phyloP scores from a whole-genome alignment of 1,284 basidiomycete species.

The Sutorius eximius region DNA sequence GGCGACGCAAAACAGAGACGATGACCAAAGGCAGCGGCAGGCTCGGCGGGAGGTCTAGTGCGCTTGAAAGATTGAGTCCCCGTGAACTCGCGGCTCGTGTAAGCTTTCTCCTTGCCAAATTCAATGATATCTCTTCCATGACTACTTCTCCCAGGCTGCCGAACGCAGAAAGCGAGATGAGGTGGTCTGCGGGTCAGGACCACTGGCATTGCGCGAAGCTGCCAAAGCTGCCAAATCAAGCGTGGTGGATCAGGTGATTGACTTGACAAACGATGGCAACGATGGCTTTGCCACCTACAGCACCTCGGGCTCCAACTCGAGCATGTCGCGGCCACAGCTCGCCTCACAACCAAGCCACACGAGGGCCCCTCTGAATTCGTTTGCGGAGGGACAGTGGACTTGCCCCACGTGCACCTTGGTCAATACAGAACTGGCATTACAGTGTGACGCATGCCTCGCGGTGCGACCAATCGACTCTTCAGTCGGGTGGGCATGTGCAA shows the following conservation, averaged over 20 bases:
- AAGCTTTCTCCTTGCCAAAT: slow-evolving; percentile 27
- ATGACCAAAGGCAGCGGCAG: slow-evolving; percentile 57
- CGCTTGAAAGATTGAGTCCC: slow-evolving; percentile 49
- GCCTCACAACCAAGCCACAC: not conserved
- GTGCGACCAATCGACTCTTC: slow-evolving; percentile 44
- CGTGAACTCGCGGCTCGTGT: slow-evolving; percentile 78
- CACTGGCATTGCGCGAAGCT: slow-evolving; percentile 60
- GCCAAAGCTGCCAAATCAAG: slow-evolving; percentile 69
- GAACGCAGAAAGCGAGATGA: slow-evolving; percentile 73
- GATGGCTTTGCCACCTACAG: slow-evolving; percentile 27
- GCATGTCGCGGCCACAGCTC: slow-evolving; percentile 9
- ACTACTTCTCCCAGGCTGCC: slow-evolving; percentile 60
- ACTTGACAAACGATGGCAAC: slow-evolving; percentile 50
- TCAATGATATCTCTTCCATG: not conserved
- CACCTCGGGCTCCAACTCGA: slow-evolving; percentile 13
- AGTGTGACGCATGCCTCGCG: slow-evolving; percentile 65
- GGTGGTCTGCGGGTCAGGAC: slow-evolving; percentile 67
- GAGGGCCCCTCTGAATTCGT: not conserved
- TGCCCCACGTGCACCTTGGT: slow-evolving; percentile 73
- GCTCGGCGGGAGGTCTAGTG: slow-evolving; percentile 46
- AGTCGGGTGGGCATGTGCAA: slow-evolving; percentile 64
- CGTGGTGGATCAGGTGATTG: slow-evolving; percentile 54
- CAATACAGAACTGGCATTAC: slow-evolving; percentile 49
- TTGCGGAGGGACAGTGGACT: slow-evolving; percentile 49
- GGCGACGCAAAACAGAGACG: slow-evolving; percentile 48